Percentiles rank a stretch among this genome's conserved stretches.
Evolutionary conservation across 148 eudicot species (phyloP).

Genomic region (Rhododendron ferrugineum): DNA sequence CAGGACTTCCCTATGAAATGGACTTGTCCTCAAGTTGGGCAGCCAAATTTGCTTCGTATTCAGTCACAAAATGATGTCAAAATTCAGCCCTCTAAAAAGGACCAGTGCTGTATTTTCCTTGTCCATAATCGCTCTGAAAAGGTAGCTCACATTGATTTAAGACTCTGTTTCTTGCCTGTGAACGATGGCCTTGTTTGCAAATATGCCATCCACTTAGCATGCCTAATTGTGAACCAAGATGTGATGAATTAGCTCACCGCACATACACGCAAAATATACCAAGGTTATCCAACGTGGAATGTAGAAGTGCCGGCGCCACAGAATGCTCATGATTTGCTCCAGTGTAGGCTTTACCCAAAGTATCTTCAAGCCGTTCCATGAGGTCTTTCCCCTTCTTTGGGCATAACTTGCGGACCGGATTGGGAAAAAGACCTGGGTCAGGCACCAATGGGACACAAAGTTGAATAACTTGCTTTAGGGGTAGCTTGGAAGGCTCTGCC

Average conservation of each 20-base stretch:
- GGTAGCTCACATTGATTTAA: neutral
- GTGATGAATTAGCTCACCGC: neutral
- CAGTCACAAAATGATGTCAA: neutral
- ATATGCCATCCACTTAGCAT: neutral
- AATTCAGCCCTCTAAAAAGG: neutral
- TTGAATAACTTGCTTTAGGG: neutral
- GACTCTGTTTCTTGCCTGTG: neutral
- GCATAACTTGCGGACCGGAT: neutral
- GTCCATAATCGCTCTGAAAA: neutral
- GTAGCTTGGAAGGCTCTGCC: neutral
- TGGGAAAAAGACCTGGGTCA: neutral
- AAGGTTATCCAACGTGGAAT: neutral
- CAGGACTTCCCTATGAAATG: neutral
- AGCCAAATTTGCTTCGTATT: neutral
- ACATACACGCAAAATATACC: neutral
- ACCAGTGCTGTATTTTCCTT: neutral
- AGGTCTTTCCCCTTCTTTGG: neutral
- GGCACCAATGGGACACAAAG: slow-evolving; percentile 3
- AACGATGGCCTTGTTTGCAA: neutral
- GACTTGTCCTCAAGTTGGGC: neutral
- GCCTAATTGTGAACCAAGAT: neutral
- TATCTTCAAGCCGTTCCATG: neutral
- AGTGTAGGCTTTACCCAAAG: neutral
- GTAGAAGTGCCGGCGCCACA: neutral
- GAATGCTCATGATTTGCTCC: neutral